Evolutionary conservation across 306 rosid genomes (phyloP).

Genomic region (Arachis stenosperma): DNA sequence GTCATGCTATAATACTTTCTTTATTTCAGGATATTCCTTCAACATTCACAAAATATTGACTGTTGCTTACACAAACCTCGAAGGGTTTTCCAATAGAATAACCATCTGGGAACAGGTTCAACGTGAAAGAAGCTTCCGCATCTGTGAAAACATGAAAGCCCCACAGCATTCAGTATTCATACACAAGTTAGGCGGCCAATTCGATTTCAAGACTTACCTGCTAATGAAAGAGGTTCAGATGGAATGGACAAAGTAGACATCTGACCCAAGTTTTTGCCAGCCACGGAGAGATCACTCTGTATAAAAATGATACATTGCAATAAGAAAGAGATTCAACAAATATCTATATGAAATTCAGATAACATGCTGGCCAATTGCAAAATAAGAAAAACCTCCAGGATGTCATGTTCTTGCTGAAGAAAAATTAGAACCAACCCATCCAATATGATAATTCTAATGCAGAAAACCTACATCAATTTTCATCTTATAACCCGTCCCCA

Average conservation of each 20-base stretch:
- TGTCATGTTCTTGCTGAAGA: neutral
- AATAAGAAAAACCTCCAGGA: constrained; percentile 2
- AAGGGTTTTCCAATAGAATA: constrained; percentile 82
- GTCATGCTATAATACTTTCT: constrained; percentile 6
- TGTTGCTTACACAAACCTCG: constrained; percentile 68
- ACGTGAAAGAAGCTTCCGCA: constrained; percentile 75
- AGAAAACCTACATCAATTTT: neutral
- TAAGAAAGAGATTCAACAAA: constrained; percentile 31
- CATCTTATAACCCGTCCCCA: constrained; percentile 2
- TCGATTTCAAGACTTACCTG: constrained; percentile 46
- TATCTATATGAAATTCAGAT: constrained; percentile 4
- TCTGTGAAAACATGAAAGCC: constrained; percentile 57
- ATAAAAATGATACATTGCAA: constrained; percentile 28
- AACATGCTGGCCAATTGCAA: neutral
- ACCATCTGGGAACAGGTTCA: constrained; percentile 84
- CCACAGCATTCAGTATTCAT: constrained; percentile 34
- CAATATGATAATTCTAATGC: neutral
- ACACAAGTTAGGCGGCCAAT: constrained; percentile 26
- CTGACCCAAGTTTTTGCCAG: constrained; percentile 48
- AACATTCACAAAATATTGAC: constrained; percentile 13
- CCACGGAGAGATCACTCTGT: constrained; percentile 56
- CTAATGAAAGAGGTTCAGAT: constrained; percentile 47
- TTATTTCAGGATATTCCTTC: constrained; percentile 25
- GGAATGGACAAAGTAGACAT: constrained; percentile 46
- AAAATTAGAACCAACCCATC: constrained; percentile 26